A percentile compares a stretch with the other conserved stretches of the same genome.
Evolutionary conservation across 2,329 filamentous ascomycete species (phyloP).

Genomic region (Verticillium tricorpus): DNA sequence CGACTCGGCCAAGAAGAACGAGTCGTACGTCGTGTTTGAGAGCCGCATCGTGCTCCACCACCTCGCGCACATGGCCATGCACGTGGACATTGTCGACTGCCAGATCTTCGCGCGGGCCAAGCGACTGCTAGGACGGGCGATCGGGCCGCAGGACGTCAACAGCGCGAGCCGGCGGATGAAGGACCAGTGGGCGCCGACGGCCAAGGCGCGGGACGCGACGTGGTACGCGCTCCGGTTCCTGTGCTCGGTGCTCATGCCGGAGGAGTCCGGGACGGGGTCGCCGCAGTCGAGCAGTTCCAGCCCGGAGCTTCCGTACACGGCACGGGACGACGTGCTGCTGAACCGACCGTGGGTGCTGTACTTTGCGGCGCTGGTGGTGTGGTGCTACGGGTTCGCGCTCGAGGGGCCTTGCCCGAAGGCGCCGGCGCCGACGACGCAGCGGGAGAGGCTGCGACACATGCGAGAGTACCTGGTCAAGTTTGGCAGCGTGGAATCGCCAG

Average conservation of each 20-base stretch:
- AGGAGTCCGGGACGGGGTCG: conserved; percentile 28
- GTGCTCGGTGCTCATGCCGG: conserved; percentile 72
- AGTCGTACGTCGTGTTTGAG: conserved; percentile 68
- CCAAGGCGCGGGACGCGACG: conserved; percentile 82
- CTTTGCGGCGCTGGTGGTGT: conserved; percentile 86
- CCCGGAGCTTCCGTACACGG: conserved; percentile 56
- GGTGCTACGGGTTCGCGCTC: conserved; percentile 89
- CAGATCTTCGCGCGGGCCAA: conserved; percentile 92
- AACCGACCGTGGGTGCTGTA: conserved; percentile 96
- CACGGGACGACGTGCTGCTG: conserved; percentile 81
- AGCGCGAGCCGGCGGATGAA: conserved; percentile 80
- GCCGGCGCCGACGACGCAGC: conserved; percentile 50
- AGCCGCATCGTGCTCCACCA: conserved; percentile 87
- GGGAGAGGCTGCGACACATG: conserved; percentile 74
- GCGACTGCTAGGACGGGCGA: conserved; percentile 77
- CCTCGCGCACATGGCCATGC: conserved; percentile 95
- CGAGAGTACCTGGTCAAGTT: conserved; percentile 69
- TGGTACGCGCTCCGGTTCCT: conserved; percentile 91
- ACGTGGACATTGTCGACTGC: conserved; percentile 95
- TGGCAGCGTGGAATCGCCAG: conserved; percentile 67
- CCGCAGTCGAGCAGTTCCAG: neutral
- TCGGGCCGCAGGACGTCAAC: conserved; percentile 75
- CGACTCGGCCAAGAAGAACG: conserved; percentile 56
- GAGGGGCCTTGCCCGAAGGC: conserved; percentile 66
- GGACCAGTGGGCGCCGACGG: conserved; percentile 82